Conservation (phyloP, 768 basidiomycete species). For the Rossbeevera mucosa region DNA sequence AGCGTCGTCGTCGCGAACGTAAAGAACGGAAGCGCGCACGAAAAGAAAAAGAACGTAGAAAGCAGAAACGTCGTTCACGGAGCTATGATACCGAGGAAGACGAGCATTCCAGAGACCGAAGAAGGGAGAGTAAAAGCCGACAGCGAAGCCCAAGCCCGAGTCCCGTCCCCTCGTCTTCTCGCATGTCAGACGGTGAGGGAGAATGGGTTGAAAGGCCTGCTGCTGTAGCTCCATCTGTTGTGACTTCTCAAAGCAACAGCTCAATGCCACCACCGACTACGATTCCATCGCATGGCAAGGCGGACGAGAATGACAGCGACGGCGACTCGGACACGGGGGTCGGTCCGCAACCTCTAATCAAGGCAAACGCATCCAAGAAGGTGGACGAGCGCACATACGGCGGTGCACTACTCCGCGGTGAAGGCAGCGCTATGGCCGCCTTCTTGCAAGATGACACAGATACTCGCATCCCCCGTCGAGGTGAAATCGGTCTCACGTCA, state of each 20-base stretch:
- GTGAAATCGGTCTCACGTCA: conserved; percentile 92
- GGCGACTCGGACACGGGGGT: conserved; percentile 60
- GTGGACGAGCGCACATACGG: conserved; percentile 85
- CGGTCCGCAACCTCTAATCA: conserved; percentile 69
- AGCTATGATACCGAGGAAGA: conserved; percentile 33
- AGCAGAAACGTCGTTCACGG: conserved; percentile 34
- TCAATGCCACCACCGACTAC: conserved; percentile 23
- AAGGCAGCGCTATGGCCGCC: conserved; percentile 97
- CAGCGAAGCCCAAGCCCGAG: conserved; percentile 32
- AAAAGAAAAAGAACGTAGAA: conserved; percentile 43
- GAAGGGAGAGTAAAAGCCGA: conserved; percentile 32
- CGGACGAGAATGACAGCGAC: conserved; percentile 33
- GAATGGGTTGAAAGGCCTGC: conserved; percentile 65
- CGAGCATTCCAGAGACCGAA: conserved; percentile 32
- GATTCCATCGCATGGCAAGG: conserved; percentile 16
- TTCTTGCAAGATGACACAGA: conserved; percentile 84
- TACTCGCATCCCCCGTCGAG: conserved; percentile 92
- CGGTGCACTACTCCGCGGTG: conserved; percentile 85
- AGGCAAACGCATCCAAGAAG: conserved; percentile 42
- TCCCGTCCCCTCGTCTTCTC: conserved; percentile 28
- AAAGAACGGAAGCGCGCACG: conserved; percentile 58
- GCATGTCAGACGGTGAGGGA: conserved; percentile 43
- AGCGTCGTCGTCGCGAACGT: conserved; percentile 50
- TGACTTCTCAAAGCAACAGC: conserved; percentile 16
- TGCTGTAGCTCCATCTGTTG: conserved; percentile 25